These are phyloP conservation scores for Lentithecium fluviatile DNA, from an alignment of 495 filamentous ascomycete genomes.

Conservation along the genomic window DNA sequence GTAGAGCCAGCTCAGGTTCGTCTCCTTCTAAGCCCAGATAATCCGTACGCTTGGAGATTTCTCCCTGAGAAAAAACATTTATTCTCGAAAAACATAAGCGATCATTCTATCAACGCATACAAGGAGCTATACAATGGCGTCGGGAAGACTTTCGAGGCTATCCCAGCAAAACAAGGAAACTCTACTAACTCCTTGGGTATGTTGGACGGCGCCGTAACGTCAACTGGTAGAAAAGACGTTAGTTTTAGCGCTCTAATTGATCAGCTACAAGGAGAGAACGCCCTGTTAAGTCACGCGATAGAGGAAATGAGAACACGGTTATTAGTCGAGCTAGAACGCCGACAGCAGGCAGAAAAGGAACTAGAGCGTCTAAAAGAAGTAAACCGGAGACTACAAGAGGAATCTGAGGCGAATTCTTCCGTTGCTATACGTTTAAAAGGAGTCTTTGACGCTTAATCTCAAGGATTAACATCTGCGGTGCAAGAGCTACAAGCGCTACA, in stretches of 20 bases:
- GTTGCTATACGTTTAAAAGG: slow-evolving; percentile 6
- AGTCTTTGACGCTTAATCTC: slow-evolving; percentile 9
- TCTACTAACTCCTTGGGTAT: slow-evolving; percentile 8
- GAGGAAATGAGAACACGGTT: no score
- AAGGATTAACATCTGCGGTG: slow-evolving; percentile 6
- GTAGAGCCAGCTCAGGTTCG: no score
- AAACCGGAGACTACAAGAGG: slow-evolving; percentile 7
- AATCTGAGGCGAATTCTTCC: neutral
- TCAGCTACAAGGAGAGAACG: slow-evolving; percentile 5
- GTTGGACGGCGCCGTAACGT: slow-evolving; percentile 5
- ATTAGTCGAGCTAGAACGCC: no score
- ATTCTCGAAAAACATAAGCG: no score
- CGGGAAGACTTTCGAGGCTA: neutral
- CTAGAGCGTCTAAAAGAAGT: neutral
- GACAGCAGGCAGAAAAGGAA: no score
- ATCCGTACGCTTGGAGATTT: no score
- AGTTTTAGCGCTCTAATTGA: slow-evolving; percentile 8
- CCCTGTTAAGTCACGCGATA: slow-evolving; percentile 1
- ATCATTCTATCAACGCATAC: no score
- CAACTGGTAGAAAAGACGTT: slow-evolving; percentile 3
- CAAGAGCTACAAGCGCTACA: neutral
- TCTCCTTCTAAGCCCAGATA: no score
- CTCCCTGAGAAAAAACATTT: no score
- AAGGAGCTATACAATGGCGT: no score
- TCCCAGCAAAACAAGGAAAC: slow-evolving; percentile 6